A percentile compares a stretch with the other conserved stretches of the same genome.
These are phyloP conservation scores for Mortierella claussenii DNA, from an alignment of 192 early-diverging fungal genomes.

Conservation along the genomic window DNA sequence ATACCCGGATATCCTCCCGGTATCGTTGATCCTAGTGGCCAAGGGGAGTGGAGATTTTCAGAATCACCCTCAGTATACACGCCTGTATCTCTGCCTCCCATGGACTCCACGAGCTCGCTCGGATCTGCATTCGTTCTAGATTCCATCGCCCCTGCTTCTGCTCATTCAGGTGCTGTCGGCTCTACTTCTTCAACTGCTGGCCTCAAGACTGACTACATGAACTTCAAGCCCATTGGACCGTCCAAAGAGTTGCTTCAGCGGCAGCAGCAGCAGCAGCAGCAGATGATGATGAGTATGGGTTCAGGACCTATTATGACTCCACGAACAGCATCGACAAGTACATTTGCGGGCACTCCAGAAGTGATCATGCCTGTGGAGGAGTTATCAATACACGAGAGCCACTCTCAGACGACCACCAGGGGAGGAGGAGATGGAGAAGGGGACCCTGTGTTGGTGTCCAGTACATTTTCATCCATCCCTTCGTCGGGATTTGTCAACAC, in stretches of 20 bases:
- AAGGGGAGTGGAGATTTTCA: constrained; percentile 4
- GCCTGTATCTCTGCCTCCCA: neutral
- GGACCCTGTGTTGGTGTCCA: neutral
- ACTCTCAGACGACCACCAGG: neutral
- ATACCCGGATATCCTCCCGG: neutral
- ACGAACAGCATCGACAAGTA: constrained; percentile 7
- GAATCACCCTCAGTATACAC: constrained; percentile 30
- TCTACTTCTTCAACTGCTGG: neutral
- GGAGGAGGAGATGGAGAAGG: neutral
- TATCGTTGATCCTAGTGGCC: neutral
- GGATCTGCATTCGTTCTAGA: neutral
- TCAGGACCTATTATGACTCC: neutral
- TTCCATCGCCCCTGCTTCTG: neutral
- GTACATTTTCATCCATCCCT: constrained; percentile 10
- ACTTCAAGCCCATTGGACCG: constrained; percentile 10
- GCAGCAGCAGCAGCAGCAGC: neutral
- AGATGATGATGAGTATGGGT: no score
- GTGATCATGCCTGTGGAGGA: neutral
- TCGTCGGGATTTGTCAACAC: constrained; percentile 1
- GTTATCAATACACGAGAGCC: constrained; percentile 2
- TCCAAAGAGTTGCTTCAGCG: neutral
- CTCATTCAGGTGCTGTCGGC: neutral
- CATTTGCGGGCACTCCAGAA: no score
- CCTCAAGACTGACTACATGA: constrained; percentile 22
- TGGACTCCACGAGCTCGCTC: constrained; percentile 8